Evolutionary conservation across 2,329 filamentous ascomycete species (phyloP), one percentile per base, ranked within the genome.

Genomic region (Dendryphion nanum): DNA sequence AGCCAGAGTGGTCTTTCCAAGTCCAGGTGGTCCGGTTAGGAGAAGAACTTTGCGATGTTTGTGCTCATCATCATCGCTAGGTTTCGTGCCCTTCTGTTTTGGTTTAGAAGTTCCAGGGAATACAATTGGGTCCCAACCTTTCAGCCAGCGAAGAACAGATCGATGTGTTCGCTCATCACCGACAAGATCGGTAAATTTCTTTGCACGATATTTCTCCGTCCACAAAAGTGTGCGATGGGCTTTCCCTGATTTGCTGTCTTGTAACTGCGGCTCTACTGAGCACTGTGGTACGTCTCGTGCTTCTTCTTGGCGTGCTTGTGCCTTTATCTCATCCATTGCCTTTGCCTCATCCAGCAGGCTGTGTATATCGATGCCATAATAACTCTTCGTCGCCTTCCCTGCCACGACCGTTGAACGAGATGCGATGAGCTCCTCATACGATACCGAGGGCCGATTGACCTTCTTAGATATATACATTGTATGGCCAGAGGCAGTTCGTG

Each of bases 141-240:
- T 98, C 29, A 98, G 71, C 93, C 93, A 98, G 37, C 86, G 82
- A 38, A 98, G 72, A 4, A 98, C 91, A 42, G 85, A 78, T 43
- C 93, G 81, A 64, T 98, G 94, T 18, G 91, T 97, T 30, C 89
- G 77, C 60, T 98, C 93, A 53, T 98, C 93, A 18, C 94, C 94
- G 33, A 95, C 88, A 0, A 98, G 75, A 52, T 98, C 93, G 52
- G 90, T 86, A 55, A 97, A 98, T 53, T 83, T 91, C 44, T 82
- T 81, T 18, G 93, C 93, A 23, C 93, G 83, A 61, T 98, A 98
- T 63, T 98, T 98, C 61, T 98, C 93, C 0, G 91, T 95, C 93
- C 93, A 98, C 59, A 98, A 72, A 20, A 88, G 64, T 0, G 80
- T 77, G 45, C 56, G 63, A 15, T 45, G 57, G 13, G 47, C 52